Percentiles rank a stretch among this genome's conserved stretches.
phyloP scores from a whole-genome alignment of 2,329 filamentous ascomycete genomes.

The Penicillium decumbens region DNA sequence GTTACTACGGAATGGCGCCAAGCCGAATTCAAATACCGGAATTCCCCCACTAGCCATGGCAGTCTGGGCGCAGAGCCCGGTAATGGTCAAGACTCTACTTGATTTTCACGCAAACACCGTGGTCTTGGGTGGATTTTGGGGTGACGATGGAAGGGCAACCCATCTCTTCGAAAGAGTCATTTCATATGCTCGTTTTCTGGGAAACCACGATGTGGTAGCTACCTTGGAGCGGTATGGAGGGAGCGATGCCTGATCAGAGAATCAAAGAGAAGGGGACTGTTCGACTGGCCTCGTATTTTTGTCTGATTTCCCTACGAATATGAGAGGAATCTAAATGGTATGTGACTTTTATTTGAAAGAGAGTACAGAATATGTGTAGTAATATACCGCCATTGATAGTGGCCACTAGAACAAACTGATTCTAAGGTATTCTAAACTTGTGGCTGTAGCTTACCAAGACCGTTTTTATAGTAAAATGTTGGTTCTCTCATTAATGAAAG shows the following conservation, averaged over 20 bases:
- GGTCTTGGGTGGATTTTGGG: background rate
- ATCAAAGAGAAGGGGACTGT: no score
- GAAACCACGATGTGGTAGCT: background rate
- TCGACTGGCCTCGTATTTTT: no score
- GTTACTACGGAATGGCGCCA: background rate
- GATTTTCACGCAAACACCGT: background rate
- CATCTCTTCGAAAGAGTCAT: background rate
- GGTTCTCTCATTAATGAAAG: no score
- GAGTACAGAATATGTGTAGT: no score
- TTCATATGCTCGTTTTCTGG: background rate
- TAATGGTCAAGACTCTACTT: background rate
- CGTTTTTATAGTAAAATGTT: no score
- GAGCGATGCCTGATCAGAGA: fast-evolving
- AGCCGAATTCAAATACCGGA: background rate
- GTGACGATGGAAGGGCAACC: background rate
- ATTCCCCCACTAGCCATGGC: background rate
- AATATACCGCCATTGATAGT: no score
- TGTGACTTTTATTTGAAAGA: no score
- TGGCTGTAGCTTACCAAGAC: no score
- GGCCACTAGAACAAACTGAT: no score
- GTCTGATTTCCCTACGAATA: no score
- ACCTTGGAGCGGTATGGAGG: background rate
- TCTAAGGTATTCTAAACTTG: no score
- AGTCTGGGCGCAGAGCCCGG: background rate
- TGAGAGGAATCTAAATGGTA: no score